Evolutionary conservation across 2,329 filamentous ascomycete species (phyloP), one percentile per base, ranked within the genome.

Genomic region (Ceratocystis lukuohia): DNA sequence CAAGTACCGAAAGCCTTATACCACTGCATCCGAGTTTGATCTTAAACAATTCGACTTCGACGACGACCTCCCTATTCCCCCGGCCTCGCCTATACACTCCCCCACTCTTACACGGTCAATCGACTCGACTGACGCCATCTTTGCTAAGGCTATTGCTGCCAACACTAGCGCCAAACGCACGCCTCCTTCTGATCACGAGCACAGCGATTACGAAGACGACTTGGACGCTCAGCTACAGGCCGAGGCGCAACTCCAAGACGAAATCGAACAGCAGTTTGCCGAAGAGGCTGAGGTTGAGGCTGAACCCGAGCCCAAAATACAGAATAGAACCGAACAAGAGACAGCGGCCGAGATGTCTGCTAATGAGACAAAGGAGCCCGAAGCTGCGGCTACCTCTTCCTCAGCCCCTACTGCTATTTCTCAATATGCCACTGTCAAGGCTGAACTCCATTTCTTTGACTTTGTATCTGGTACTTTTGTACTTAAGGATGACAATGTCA

Each of bases 371-470:
- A 30, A 37, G 44, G 62, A 67, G 53, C 15, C 62, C 12, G 56
- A 50, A 48, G 57, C 53, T 45, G 41, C 33, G 41, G 59, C 28
- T 48, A 37, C 48, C 17, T 44, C 41, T 2, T 2, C 30, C 8
- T 30, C 33, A n/a, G 30, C 44, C 3, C 61, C 65, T 17, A 41
- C 64, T 22, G 81, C 86, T 0, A 78, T 83, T 20, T 90, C 92
- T 70, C 84, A 90, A 8, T 82, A 97, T 62, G 82, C 85, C 2
- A 84, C 88, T 68, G 88, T 95, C 70, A 78, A 80, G 5, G 91
- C 88, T 0, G 93, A 99, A 75, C 82, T 99, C 4, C 93, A 99
- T 75, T 81, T 99, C 69, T 99, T 94, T 74, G 93, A 99, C 73
- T 93, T 96, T 70, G 82, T 87, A 10, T 88, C 88, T 0, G 90